Conservation (phyloP, 2,329 filamentous ascomycete species). For the Stagonosporopsis chrysanthemi region DNA sequence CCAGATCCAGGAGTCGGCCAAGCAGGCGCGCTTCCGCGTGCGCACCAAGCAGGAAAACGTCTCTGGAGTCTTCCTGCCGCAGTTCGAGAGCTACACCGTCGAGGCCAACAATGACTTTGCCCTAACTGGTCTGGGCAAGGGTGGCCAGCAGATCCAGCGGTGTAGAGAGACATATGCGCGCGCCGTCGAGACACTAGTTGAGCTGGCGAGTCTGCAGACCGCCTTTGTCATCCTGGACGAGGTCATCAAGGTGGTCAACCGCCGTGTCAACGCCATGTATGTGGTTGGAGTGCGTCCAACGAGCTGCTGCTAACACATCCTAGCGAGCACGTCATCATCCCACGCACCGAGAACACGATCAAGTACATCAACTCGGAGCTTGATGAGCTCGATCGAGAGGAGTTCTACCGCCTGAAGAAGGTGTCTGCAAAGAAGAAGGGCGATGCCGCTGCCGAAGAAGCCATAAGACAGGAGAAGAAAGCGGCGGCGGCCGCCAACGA, state of each 20-base stretch:
- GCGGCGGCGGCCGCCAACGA: slow-evolving; percentile 40
- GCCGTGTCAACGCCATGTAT: slow-evolving; percentile 95
- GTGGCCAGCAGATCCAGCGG: slow-evolving; percentile 94
- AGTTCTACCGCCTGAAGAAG: slow-evolving; percentile 98
- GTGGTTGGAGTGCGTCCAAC: slow-evolving; percentile 39
- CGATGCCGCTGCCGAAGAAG: slow-evolving; percentile 53
- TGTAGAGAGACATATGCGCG: slow-evolving; percentile 95
- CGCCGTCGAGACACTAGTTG: slow-evolving; percentile 93
- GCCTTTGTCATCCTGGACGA: slow-evolving; percentile 98
- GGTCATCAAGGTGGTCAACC: slow-evolving; percentile 98
- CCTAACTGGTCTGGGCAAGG: slow-evolving; percentile 93
- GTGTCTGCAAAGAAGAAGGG: slow-evolving; percentile 74
- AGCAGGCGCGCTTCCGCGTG: slow-evolving; percentile 89
- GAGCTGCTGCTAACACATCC: slow-evolving; percentile 17
- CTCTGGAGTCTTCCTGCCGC: slow-evolving; percentile 90
- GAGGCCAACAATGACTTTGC: slow-evolving; percentile 96
- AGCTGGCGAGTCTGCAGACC: slow-evolving; percentile 94
- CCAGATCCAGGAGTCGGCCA: slow-evolving; percentile 95
- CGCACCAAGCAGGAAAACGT: slow-evolving; percentile 98
- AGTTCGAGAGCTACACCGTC: slow-evolving; percentile 88
- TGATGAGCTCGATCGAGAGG: slow-evolving; percentile 95
- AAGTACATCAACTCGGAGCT: slow-evolving; percentile 99
- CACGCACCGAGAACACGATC: slow-evolving; percentile 98
- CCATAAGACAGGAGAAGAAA: slow-evolving; percentile 48
- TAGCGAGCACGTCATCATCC: slow-evolving; percentile 93